Evolutionary conservation across 1,284 basidiomycete genomes (phyloP), one percentile per base, ranked within the genome.

Genomic region (Ustilago crameri): DNA sequence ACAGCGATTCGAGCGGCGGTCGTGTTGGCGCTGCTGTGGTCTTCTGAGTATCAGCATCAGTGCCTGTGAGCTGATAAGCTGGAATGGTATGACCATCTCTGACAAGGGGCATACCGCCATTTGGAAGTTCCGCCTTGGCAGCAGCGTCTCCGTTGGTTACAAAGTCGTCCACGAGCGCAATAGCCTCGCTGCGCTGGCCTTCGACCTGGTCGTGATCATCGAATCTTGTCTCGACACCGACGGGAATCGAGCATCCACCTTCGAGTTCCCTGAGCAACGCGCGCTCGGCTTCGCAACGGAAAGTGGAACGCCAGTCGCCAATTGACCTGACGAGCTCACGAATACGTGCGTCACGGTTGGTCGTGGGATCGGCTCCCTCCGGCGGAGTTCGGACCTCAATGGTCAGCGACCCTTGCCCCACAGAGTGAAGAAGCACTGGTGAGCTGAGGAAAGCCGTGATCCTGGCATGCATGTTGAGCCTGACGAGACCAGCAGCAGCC

Each of bases 181-280:
- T 43, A 2, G 67, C 67, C 57, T 82, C 81, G 50, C 71, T 71
- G n/a, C 76, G 55, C 51, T 52, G 46, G 5, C 74, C 76, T 38
- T 82, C 81, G 23, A 78, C 54, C 40, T 63, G 61, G 9, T 66
- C 70, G 53, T 83, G 78, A 49, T 82, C 80, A 10, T 74, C 71
- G 42, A 82, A 80, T 72, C 48, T 72, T 56, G 89, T 90, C 59
- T 88, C 86, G 30, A 93, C 90, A 17, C 95, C 95, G n/a, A 98
- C 94, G 0, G 95, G 96, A 1, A 98, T 93, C 62, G 92, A 95
- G 84, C 96, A 98, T 26, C 95, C 96, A 12, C 96, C 96, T 84
- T 98, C 95, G 51, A 98, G 87, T 35, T 91, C 90, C 35, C 90
- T 87, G 68, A 98, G 86, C 83, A 92, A 90, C 1, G 91, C 91